These are phyloP conservation scores for Xerocomellus dryophilus DNA, from an alignment of 768 basidiomycete species.

Conservation along the genomic window DNA sequence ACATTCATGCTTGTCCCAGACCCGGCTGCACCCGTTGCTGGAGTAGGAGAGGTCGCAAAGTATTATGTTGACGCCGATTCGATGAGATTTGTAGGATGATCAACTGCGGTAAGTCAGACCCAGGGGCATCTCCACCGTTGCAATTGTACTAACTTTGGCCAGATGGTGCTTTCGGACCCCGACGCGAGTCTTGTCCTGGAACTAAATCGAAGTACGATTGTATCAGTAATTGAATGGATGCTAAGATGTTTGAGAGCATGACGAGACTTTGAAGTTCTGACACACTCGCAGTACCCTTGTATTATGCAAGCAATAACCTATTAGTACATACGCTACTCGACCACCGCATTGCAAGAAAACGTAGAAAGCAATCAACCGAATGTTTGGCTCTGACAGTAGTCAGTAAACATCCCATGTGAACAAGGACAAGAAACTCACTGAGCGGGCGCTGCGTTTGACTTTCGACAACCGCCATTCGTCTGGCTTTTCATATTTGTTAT, in stretches of 20 bases:
- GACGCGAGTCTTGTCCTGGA: neutral
- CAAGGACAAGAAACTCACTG: conserved; percentile 42
- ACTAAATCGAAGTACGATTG: neutral
- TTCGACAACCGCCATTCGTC: conserved; percentile 95
- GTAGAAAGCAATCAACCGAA: conserved; percentile 56
- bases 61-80: conserved; percentile 81
- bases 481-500: conserved; percentile 92
- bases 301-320: conserved; percentile 7
- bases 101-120: neutral
- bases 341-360: neutral
- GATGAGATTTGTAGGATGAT: conserved; percentile 76
- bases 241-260: neutral
- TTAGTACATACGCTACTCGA: conserved; percentile 12
- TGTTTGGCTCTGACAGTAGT: conserved; percentile 69
- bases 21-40: conserved; percentile 57
- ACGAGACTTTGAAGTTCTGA: neutral
- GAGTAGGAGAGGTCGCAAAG: conserved; percentile 72
- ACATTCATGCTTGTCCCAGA: conserved; percentile 85
- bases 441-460: conserved; percentile 86
- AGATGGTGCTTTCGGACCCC: neutral
- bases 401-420: conserved; percentile 6
- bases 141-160: neutral
- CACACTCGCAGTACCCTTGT: neutral
- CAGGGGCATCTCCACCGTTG: neutral
- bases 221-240: neutral